Conservation (phyloP, 306 rosid genomes). For the Abrus precatorius region DNA sequence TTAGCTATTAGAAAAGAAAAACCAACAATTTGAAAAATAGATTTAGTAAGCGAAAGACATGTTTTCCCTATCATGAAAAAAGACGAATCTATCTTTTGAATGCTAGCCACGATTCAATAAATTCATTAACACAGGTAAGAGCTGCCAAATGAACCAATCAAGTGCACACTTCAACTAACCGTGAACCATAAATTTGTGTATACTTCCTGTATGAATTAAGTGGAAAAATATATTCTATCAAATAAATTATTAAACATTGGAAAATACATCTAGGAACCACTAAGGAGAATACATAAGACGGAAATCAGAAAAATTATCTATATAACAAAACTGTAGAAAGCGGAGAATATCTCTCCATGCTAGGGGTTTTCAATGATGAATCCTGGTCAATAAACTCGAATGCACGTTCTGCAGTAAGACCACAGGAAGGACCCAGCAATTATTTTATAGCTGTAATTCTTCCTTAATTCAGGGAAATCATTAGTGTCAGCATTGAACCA, state of each 20-base stretch:
- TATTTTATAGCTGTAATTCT: conserved; percentile 37
- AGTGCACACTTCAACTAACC: conserved; percentile 36
- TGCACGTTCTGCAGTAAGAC: conserved; percentile 41
- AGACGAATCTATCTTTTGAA: conserved; percentile 26
- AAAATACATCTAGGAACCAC: conserved; percentile 61
- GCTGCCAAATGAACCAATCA: conserved; percentile 26
- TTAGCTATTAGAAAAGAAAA: neutral
- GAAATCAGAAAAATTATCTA: conserved; percentile 44
- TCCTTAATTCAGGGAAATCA: conserved; percentile 49
- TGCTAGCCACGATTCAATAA: conserved; percentile 10
- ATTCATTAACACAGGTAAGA: neutral
- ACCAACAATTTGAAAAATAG: neutral
- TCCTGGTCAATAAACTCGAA: conserved; percentile 40
- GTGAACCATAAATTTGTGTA: conserved; percentile 44
- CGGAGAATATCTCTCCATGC: conserved; percentile 46
- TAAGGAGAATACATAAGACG: conserved; percentile 53
- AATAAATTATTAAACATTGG: conserved; percentile 47
- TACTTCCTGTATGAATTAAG: conserved; percentile 59
- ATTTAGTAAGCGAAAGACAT: neutral
- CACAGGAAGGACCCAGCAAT: conserved; percentile 27
- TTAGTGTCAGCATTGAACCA: conserved; percentile 36
- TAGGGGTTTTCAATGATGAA: conserved; percentile 47
- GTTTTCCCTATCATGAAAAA: conserved; percentile 13
- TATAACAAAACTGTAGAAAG: conserved; percentile 57
- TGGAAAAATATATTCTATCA: conserved; percentile 36